Base-by-base conservation (phyloP, 2,329 filamentous ascomycete genomes). In the Xylaria sp. region DNA sequence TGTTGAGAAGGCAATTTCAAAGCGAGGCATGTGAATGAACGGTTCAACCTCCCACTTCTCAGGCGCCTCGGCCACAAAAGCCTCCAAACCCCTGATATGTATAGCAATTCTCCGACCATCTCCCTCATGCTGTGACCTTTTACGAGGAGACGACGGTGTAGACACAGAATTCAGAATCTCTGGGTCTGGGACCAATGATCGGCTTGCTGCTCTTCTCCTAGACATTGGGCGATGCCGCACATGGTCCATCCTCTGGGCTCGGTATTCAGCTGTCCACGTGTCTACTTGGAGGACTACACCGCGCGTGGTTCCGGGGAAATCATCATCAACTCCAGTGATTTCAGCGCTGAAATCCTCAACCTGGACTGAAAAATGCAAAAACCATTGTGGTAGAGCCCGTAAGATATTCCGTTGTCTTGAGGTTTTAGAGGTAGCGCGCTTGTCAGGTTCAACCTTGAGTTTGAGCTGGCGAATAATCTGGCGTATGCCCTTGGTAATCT, bases 261-360 rank as follows among this genome's bases (percentile, higher is more conserved):
- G 89, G 75, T 99, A 99, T 69, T 98, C 93, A 3, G 91, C 87
- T 0, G 89, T 91, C 86, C 93, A 95, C 0, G 89, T 91, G 67
- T 97, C 92, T 44, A 98, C 80, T 71, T 97, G 93, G 15, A 99
- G 73, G 0, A 92, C 92, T 40, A 96, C 83, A 17, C 95, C 95
- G 21, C 92, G 87, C 13, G 90, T 90, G 58, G 94, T 87, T 44
- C 89, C 85, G 0, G 93, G 96, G 33, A 98, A 92, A 19, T 89
- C 87, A 48, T 89, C 83, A 72, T 99, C 96, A 21, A 95, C 82
- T 2, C 95, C 95, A 17, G 95, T 95, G 54, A 98, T 85, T 74
- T 99, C 94, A 52, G 96, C 81, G 68, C 91, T 95, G 70, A 97
- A 93, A 65, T 97, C 92, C 4, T 90, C 90, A 1, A 92, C 93